Evolutionary conservation across 202 grass and related monocot genomes (phyloP).

Genomic region (Saccharum hybrid): DNA sequence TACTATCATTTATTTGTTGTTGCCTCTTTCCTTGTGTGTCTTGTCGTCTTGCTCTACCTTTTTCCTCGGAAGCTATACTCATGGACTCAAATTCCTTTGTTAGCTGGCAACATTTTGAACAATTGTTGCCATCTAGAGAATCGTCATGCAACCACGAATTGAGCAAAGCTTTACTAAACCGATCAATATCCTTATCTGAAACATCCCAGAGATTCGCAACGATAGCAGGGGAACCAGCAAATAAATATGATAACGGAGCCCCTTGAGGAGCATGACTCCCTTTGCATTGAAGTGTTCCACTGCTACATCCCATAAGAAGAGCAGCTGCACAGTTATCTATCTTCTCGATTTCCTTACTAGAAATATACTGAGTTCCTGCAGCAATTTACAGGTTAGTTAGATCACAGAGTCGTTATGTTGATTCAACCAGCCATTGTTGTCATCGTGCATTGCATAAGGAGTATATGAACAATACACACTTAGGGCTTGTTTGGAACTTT

Average conservation of each 20-base stretch:
- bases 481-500: background rate
- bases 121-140: conserved; percentile 20
- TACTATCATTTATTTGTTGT: conserved; percentile 23
- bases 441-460: background rate
- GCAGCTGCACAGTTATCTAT: conserved; percentile 72
- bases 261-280: conserved; percentile 81
- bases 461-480: background rate
- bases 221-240: conserved; percentile 70
- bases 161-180: conserved; percentile 74
- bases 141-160: conserved; percentile 71
- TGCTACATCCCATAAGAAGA: conserved; percentile 98
- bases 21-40: conserved; percentile 35
- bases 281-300: conserved; percentile 64
- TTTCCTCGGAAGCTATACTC: conserved; percentile 49
- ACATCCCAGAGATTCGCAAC: conserved; percentile 90
- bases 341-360: conserved; percentile 75
- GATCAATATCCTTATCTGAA: conserved; percentile 79
- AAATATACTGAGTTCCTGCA: conserved; percentile 83
- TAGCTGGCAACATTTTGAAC: conserved; percentile 42
- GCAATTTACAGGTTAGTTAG: conserved; percentile 34
- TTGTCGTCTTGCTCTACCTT: conserved; percentile 52
- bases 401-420: conserved; percentile 1
- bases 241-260: conserved; percentile 84
- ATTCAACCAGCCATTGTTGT: background rate
- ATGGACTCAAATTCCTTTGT: conserved; percentile 53